Percentiles rank a stretch among this genome's conserved stretches.
Evolutionary conservation across 495 filamentous ascomycete species (phyloP).

Genomic region (Glonium stellatum): DNA sequence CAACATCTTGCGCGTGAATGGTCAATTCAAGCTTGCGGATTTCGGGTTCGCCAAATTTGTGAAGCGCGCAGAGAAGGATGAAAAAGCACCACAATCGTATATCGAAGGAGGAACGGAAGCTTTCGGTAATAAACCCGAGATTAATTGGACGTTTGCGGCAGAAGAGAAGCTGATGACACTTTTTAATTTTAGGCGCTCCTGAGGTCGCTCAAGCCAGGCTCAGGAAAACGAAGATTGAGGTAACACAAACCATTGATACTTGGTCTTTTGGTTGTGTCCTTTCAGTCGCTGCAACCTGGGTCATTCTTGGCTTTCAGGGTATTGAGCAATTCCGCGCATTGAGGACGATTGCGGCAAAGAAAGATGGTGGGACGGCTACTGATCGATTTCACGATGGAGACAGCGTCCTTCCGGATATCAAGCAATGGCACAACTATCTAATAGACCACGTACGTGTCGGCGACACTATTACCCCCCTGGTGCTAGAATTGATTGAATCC

Average conservation of each 20-base stretch:
- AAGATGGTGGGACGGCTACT: not conserved
- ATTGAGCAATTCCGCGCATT: conserved; percentile 27
- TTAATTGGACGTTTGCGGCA: no score
- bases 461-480: conserved; percentile 6
- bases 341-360: conserved; percentile 17
- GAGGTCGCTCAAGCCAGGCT: conserved; percentile 10
- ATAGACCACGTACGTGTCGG: not conserved
- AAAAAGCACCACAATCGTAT: conserved; percentile 9
- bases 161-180: not conserved
- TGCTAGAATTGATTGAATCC: conserved; percentile 9
- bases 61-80: conserved; percentile 10
- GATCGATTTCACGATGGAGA: conserved; percentile 31
- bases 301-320: conserved; percentile 33
- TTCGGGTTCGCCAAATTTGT: conserved; percentile 38
- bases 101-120: conserved; percentile 33
- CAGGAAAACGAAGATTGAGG: conserved; percentile 12
- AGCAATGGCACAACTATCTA: conserved; percentile 12
- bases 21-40: conserved; percentile 40
- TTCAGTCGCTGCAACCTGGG: conserved; percentile 39
- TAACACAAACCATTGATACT: conserved; percentile 37
- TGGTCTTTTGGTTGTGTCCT: conserved; percentile 42
- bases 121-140: conserved; percentile 23
- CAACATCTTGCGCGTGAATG: conserved; percentile 36
- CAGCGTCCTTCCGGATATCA: conserved; percentile 2
- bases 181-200: conserved; percentile 15